phyloP scores from a whole-genome alignment of 2,329 filamentous ascomycete genomes.

The Ceratocystiopsis sp. region DNA sequence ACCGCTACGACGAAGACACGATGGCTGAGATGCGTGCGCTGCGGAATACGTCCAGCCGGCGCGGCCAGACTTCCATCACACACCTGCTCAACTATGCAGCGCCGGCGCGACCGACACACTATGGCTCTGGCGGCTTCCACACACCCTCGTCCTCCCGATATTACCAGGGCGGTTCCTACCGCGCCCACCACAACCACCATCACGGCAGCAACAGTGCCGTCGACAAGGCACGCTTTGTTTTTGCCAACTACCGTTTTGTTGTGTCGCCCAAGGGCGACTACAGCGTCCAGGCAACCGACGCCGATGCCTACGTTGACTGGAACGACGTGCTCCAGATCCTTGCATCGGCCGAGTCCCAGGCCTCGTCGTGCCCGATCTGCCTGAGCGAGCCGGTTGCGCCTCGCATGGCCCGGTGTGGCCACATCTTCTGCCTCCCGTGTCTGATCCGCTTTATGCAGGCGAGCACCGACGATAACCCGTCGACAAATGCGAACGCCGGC shows the following conservation, averaged over 20 bases:
- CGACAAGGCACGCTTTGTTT: constrained; percentile 80
- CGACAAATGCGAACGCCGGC: not conserved
- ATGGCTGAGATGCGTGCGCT: constrained; percentile 60
- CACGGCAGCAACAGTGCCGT: constrained; percentile 34
- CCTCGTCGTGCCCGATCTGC: constrained; percentile 84
- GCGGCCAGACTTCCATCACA: constrained; percentile 92
- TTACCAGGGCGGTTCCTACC: not conserved
- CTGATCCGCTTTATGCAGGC: constrained; percentile 92
- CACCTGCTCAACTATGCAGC: constrained; percentile 86
- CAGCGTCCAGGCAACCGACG: constrained; percentile 61
- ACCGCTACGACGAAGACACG: constrained; percentile 58
- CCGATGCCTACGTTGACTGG: constrained; percentile 86
- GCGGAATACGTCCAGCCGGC: constrained; percentile 46
- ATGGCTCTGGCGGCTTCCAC: constrained; percentile 18
- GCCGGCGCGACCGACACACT: constrained; percentile 53
- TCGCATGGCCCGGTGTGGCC: constrained; percentile 91
- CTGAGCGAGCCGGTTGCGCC: constrained; percentile 83
- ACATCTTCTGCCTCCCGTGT: constrained; percentile 91
- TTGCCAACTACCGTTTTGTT: constrained; percentile 95
- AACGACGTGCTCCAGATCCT: constrained; percentile 77
- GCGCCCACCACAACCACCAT: constrained; percentile 13
- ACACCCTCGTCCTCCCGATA: not conserved
- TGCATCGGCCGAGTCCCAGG: constrained; percentile 76
- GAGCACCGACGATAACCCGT: constrained; percentile 51
- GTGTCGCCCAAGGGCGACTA: constrained; percentile 74